Conservation (phyloP, 176 grass and related monocot species). For the Secale cereale region DNA sequence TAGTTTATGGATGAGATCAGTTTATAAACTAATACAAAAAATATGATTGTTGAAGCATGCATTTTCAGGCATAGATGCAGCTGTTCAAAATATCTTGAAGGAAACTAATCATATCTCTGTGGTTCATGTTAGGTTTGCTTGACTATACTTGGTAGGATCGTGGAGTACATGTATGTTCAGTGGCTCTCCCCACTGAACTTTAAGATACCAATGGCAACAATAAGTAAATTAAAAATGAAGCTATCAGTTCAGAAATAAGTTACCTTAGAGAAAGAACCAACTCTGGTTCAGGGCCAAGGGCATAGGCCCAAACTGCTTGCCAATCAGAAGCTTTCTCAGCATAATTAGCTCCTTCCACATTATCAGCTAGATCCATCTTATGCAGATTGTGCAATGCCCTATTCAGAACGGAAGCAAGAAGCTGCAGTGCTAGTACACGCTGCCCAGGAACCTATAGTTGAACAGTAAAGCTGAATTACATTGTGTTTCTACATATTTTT, state of each 20-base stretch:
- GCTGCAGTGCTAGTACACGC: slow-evolving; percentile 72
- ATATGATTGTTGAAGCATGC: background rate
- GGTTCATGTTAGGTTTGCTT: background rate
- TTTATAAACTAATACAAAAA: background rate
- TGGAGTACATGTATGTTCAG: background rate
- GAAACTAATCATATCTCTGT: background rate
- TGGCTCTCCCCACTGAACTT: slow-evolving; percentile 10
- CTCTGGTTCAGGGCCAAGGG: slow-evolving; percentile 88
- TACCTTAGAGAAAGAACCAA: slow-evolving; percentile 83
- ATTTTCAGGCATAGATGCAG: background rate
- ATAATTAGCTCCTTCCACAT: slow-evolving; percentile 31
- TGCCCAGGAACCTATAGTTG: slow-evolving; percentile 85
- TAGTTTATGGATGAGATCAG: background rate
- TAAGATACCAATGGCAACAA: too few species aligned
- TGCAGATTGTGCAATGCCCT: slow-evolving; percentile 65
- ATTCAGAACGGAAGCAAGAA: slow-evolving; percentile 76
- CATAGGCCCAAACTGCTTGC: slow-evolving; percentile 97
- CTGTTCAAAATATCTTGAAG: background rate
- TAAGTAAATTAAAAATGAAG: background rate
- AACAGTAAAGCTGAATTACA: slow-evolving; percentile 25
- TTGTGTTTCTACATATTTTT: slow-evolving; percentile 2
- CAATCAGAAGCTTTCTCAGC: slow-evolving; percentile 63
- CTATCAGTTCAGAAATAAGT: slow-evolving; percentile 1
- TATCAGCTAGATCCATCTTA: slow-evolving; percentile 46
- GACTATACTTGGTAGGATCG: background rate